These are phyloP conservation scores for Rhizopogon sp. DNA, from an alignment of 768 basidiomycete species.

Conservation along the genomic window DNA sequence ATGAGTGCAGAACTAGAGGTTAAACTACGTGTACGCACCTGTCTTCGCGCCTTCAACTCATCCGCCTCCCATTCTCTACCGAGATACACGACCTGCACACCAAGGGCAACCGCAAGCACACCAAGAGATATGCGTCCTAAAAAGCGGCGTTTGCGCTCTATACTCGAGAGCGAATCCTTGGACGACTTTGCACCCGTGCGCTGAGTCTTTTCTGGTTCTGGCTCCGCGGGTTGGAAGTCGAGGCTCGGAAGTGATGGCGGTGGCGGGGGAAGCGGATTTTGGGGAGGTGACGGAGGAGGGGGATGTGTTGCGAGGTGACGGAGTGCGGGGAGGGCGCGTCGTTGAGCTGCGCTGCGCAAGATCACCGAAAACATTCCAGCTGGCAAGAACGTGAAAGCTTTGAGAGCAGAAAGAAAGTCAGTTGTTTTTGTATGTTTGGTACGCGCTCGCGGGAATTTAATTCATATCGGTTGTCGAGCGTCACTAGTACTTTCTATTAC, in stretches of 20 bases:
- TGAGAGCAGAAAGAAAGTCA: not conserved
- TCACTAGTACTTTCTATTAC: too few relatives aligned
- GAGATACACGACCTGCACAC: constrained; percentile 55
- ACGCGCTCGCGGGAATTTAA: not conserved
- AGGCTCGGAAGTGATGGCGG: constrained; percentile 39
- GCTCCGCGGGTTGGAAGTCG: constrained; percentile 59
- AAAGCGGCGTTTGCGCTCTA: constrained; percentile 63
- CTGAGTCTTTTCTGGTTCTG: constrained; percentile 34
- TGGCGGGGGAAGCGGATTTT: constrained; percentile 2
- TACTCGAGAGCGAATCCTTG: constrained; percentile 71
- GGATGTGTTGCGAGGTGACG: constrained; percentile 17
- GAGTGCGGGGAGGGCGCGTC: constrained; percentile 11
- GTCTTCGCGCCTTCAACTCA: constrained; percentile 59
- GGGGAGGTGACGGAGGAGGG: constrained; percentile 12
- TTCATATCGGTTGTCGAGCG: too few relatives aligned
- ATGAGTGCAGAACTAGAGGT: not conserved
- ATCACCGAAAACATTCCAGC: constrained; percentile 19
- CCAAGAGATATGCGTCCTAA: constrained; percentile 52
- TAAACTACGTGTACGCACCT: constrained; percentile 38
- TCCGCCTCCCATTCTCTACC: constrained; percentile 77
- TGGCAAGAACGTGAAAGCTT: not conserved
- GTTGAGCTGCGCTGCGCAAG: constrained; percentile 18
- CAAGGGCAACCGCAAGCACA: constrained; percentile 50
- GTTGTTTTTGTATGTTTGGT: not conserved
- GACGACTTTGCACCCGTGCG: constrained; percentile 76